Conservation (phyloP, 2,329 filamentous ascomycete genomes). For the Cladosporium sp. region DNA sequence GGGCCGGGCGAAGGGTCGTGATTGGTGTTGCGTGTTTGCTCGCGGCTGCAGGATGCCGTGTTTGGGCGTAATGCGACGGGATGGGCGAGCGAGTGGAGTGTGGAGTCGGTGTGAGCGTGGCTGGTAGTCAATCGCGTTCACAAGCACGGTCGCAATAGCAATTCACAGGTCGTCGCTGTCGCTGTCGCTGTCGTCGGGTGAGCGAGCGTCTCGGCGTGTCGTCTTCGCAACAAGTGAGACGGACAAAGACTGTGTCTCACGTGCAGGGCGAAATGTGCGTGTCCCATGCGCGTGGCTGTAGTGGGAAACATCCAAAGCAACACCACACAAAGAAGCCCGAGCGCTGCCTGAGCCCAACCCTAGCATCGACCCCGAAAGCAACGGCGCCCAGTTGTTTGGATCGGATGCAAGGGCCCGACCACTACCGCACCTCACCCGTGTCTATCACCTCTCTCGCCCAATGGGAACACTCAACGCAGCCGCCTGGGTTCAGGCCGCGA, state of each 20-base stretch:
- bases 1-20: neutral
- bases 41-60: conserved; percentile 10
- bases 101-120: conserved; percentile 8
- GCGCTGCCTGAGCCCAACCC: neutral
- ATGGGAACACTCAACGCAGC: neutral
- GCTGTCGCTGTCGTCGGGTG: neutral
- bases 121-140: conserved; percentile 1
- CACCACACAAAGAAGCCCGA: conserved; percentile 9
- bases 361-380: conserved; percentile 4
- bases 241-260: conserved; percentile 9
- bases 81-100: conserved; percentile 2
- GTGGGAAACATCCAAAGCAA: conserved; percentile 1
- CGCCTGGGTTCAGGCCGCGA: neutral
- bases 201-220: neutral
- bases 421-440: conserved; percentile 7
- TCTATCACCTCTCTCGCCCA: neutral
- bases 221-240: conserved; percentile 16
- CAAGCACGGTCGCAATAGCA: neutral
- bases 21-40: conserved; percentile 3
- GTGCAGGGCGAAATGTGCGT: conserved; percentile 1
- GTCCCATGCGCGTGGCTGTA: conserved; percentile 5
- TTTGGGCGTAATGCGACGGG: conserved; percentile 9
- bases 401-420: conserved; percentile 16
- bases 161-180: conserved; percentile 4
- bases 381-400: conserved; percentile 11